A percentile compares a stretch with the other conserved stretches of the same genome.
phyloP scores from a whole-genome alignment of 2,329 filamentous ascomycete species.

The Leptographium procerum region DNA sequence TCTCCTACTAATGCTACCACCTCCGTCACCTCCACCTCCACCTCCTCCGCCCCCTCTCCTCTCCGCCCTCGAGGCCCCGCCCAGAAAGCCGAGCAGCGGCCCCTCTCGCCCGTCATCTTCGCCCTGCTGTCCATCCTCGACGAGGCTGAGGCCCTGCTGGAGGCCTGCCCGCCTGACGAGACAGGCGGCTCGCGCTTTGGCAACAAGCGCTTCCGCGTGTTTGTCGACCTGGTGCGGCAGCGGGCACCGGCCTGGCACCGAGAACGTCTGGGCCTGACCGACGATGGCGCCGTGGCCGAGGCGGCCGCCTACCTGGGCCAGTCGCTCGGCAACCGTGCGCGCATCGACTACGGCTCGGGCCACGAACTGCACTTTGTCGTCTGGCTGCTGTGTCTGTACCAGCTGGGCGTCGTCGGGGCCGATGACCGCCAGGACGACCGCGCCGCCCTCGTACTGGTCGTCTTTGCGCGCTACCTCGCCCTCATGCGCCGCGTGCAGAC shows the following conservation, averaged over 20 bases:
- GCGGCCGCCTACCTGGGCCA: conserved; percentile 69
- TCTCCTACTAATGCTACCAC: too few relatives aligned
- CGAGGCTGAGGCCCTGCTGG: conserved; percentile 54
- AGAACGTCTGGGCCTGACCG: conserved; percentile 28
- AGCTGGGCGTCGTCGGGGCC: conserved; percentile 52
- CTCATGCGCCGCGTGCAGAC: conserved; percentile 83
- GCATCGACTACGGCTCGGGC: conserved; percentile 94
- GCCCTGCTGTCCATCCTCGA: conserved; percentile 60
- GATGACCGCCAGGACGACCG: conserved; percentile 41
- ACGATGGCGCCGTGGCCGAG: conserved; percentile 49
- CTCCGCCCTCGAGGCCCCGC: neutral
- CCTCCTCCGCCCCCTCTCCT: neutral
- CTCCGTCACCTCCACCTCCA: neutral
- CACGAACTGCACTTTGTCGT: conserved; percentile 96
- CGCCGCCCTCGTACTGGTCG: conserved; percentile 58
- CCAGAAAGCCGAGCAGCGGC: conserved; percentile 7
- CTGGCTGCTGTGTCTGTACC: conserved; percentile 90
- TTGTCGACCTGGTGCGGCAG: conserved; percentile 58
- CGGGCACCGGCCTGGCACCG: conserved; percentile 51
- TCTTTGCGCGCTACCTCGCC: conserved; percentile 72
- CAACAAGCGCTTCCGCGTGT: conserved; percentile 79
- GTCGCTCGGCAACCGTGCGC: conserved; percentile 72
- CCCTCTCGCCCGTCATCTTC: conserved; percentile 53
- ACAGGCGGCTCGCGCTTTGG: conserved; percentile 85
- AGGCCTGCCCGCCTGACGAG: conserved; percentile 66